Evolutionary conservation across 108 stramenopile species (phyloP).

Genomic region (Mediolabrus comicus): DNA sequence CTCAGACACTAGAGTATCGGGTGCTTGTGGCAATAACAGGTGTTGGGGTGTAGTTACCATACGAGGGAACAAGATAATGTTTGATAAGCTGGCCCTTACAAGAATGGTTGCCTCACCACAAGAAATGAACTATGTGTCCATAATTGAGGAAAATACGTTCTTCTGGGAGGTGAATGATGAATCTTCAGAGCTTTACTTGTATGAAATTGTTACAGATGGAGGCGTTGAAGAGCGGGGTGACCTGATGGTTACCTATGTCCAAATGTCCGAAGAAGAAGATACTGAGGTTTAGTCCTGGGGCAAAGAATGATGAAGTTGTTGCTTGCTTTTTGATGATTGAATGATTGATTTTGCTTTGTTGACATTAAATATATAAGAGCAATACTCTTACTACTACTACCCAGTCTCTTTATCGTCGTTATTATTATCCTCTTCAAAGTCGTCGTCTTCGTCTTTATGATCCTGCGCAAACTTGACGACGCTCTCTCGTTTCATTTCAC

Average conservation of each 20-base stretch:
- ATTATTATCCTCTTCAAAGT: not conserved
- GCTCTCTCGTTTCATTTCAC: not conserved
- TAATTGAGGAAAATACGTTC: not conserved
- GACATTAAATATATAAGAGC: not conserved
- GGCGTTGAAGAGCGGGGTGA: not conserved
- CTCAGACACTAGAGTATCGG: not conserved
- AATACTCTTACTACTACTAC: not conserved
- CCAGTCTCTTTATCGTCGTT: too few relatives aligned
- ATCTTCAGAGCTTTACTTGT: not conserved
- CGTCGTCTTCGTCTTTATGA: too few relatives aligned
- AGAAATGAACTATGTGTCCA: not conserved
- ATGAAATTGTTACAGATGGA: not conserved
- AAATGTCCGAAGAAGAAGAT: not conserved
- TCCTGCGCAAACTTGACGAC: not conserved
- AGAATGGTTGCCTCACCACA: not conserved
- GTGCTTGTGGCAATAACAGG: not conserved
- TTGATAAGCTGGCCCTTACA: not conserved
- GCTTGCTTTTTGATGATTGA: too few relatives aligned
- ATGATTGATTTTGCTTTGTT: not conserved
- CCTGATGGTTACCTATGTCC: not conserved
- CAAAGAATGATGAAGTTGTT: too few relatives aligned
- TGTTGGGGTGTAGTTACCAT: not conserved
- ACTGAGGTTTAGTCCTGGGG: not conserved
- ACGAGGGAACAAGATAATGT: not conserved
- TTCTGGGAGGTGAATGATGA: not conserved